These are phyloP conservation scores for Lepidium campestre DNA, from an alignment of 441 rosid species.

Conservation along the genomic window DNA sequence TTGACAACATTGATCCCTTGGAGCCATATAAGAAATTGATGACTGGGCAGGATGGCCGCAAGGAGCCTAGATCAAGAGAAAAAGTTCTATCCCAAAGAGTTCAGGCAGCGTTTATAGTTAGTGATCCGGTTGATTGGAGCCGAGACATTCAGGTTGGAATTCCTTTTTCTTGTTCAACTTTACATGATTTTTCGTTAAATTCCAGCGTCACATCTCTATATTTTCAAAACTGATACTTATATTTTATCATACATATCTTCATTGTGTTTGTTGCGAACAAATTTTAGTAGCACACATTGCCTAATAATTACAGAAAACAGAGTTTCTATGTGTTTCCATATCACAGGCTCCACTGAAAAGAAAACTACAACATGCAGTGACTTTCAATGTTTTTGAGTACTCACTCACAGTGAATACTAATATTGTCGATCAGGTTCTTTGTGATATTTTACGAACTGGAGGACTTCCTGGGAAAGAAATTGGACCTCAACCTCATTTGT, in stretches of 20 bases:
- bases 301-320: background rate
- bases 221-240: background rate
- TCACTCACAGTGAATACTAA: background rate
- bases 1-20: slow-evolving; percentile 76
- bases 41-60: slow-evolving; percentile 23
- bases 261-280: background rate
- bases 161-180: background rate
- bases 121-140: slow-evolving; percentile 95
- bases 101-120: slow-evolving; percentile 76
- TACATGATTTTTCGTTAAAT: background rate
- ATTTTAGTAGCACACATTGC: background rate
- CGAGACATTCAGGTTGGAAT: slow-evolving; percentile 72
- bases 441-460: slow-evolving; percentile 79
- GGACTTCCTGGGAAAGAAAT: slow-evolving; percentile 71
- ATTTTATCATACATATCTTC: background rate
- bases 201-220: background rate
- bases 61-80: slow-evolving; percentile 20
- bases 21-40: slow-evolving; percentile 61
- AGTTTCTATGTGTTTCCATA: background rate
- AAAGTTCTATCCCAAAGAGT: slow-evolving; percentile 46
- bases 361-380: background rate
- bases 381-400: too few species aligned
- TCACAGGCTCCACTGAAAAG: background rate
- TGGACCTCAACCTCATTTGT: slow-evolving; percentile 60
- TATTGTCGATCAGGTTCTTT: slow-evolving; percentile 52